These are phyloP conservation scores for Hypoxylon rickii DNA, from an alignment of 495 filamentous ascomycete genomes.

Conservation along the genomic window DNA sequence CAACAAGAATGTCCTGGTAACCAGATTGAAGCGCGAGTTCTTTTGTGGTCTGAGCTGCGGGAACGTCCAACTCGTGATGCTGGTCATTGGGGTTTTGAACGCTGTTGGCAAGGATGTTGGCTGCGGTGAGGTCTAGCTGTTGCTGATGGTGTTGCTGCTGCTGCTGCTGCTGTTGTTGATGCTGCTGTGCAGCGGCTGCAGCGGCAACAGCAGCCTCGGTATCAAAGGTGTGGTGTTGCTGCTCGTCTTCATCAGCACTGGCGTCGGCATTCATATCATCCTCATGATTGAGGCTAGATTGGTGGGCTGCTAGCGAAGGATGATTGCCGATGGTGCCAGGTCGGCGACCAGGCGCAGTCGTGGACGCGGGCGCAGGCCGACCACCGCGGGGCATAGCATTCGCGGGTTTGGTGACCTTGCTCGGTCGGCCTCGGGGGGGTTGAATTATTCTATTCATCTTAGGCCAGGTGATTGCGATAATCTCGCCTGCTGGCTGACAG, in stretches of 20 bases:
- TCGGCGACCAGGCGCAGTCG: constrained; percentile 33
- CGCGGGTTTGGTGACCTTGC: constrained; percentile 48
- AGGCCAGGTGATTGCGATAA: constrained; percentile 27
- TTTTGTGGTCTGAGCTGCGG: constrained; percentile 45
- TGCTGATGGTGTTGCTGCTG: constrained; percentile 34
- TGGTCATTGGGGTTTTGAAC: constrained; percentile 36
- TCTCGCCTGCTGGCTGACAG: constrained; percentile 42
- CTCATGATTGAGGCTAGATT: constrained; percentile 25
- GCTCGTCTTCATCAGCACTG: constrained; percentile 21
- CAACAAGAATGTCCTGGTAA: constrained; percentile 46
- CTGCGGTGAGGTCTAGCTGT: constrained; percentile 37
- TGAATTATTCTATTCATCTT: constrained; percentile 42
- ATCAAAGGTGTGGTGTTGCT: constrained; percentile 31
- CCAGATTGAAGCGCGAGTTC: constrained; percentile 48
- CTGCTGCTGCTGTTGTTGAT: constrained; percentile 32
- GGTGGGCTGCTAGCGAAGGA: constrained; percentile 27
- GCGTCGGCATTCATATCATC: constrained; percentile 19
- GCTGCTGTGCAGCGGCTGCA: constrained; percentile 42
- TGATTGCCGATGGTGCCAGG: constrained; percentile 31
- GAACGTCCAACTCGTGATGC: constrained; percentile 29
- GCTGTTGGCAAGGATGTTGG: constrained; percentile 37
- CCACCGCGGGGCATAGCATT: too few relatives aligned
- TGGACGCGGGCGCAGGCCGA: too few relatives aligned
- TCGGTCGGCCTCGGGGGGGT: constrained; percentile 45
- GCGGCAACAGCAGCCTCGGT: constrained; percentile 44